A percentile compares a stretch with the other conserved stretches of the same genome.
These are phyloP conservation scores for Dactylonectria estremocensis DNA, from an alignment of 2,329 filamentous ascomycete genomes.

Conservation along the genomic window DNA sequence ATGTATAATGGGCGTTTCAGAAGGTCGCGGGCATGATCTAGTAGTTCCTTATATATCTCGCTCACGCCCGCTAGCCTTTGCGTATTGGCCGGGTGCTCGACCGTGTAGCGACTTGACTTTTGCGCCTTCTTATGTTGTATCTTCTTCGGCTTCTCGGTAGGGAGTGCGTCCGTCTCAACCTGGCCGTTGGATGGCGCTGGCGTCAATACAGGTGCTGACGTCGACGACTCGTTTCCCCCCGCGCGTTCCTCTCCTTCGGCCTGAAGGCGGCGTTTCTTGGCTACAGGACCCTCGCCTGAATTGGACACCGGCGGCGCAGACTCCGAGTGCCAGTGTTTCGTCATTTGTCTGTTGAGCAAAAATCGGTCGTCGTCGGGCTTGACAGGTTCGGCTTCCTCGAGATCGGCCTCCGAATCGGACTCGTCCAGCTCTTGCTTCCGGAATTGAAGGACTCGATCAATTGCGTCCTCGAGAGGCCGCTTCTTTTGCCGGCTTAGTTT, in stretches of 20 bases:
- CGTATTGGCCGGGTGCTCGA: constrained; percentile 47
- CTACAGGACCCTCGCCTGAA: constrained; percentile 41
- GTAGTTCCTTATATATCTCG: constrained; percentile 44
- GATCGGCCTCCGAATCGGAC: constrained; percentile 66
- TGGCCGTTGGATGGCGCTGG: constrained; percentile 29
- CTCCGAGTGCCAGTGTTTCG: constrained; percentile 56
- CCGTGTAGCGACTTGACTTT: constrained; percentile 50
- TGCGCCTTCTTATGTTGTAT: constrained; percentile 49
- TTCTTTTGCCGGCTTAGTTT: constrained; percentile 88
- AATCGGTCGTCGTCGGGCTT: constrained; percentile 55
- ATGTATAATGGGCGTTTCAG: constrained; percentile 44
- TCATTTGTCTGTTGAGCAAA: constrained; percentile 60
- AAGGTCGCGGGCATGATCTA: constrained; percentile 24
- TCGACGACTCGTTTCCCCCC: constrained; percentile 26
- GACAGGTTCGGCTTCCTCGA: constrained; percentile 57
- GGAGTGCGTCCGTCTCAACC: constrained; percentile 32
- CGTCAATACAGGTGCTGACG: constrained; percentile 39
- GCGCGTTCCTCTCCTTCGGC: constrained; percentile 46
- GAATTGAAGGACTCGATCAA: constrained; percentile 85
- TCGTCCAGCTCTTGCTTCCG: constrained; percentile 76
- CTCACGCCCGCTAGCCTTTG: constrained; percentile 51
- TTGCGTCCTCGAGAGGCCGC: constrained; percentile 84
- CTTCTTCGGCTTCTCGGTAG: constrained; percentile 47
- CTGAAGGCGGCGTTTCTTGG: constrained; percentile 55
- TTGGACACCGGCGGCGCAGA: constrained; percentile 24